Evolutionary conservation across 371 early-diverging fungal species (phyloP), one percentile per base, ranked within the genome.

Genomic region (Actinomucor elegans): DNA sequence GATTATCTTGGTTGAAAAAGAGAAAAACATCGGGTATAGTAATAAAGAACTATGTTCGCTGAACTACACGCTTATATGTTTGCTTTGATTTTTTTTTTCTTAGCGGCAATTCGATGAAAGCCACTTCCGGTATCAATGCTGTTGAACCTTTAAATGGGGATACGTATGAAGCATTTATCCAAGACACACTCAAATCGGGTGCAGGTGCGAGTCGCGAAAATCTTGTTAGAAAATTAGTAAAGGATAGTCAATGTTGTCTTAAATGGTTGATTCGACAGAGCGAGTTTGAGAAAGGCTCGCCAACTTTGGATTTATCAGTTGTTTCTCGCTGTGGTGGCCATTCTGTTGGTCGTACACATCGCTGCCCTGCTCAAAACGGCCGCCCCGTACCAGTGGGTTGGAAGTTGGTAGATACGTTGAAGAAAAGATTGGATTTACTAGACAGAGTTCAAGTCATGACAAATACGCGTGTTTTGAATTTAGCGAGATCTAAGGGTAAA

Each of bases 71-170:
- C n/a, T n/a, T n/a, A n/a, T n/a, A n/a, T n/a, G n/a, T n/a, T n/a
- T n/a, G n/a, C n/a, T n/a, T n/a, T n/a, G n/a, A n/a, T n/a, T n/a
- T n/a, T n/a, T n/a, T n/a, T n/a, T n/a, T n/a, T n/a, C n/a, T n/a
- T n/a, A n/a, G 92, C 36, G 93, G 92, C 34, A 86, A 86, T 55
- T 84, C 84, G 5, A 75, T 88, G 66, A 93, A 93, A 65, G 93
- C 93, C 8, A 87, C 93, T 1, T 91, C 91, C 20, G 93, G 93
- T 38, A 93, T 93, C 66, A 93, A 92, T 75, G 89, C 85, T n/a
- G 86, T 84, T 17, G 67, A 66, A 21, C 88, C 92, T 5, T 61
- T 64, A 21, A 69, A 83, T 7, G 60, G 71, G 52, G 91, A 89
- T 62, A 71, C 80, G n/a, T 55, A 79, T 11, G 86, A 82, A 12